Percentiles rank a stretch among this genome's conserved stretches.
phyloP scores from a whole-genome alignment of 2,329 filamentous ascomycete species.

The Sporothrix schenckii region DNA sequence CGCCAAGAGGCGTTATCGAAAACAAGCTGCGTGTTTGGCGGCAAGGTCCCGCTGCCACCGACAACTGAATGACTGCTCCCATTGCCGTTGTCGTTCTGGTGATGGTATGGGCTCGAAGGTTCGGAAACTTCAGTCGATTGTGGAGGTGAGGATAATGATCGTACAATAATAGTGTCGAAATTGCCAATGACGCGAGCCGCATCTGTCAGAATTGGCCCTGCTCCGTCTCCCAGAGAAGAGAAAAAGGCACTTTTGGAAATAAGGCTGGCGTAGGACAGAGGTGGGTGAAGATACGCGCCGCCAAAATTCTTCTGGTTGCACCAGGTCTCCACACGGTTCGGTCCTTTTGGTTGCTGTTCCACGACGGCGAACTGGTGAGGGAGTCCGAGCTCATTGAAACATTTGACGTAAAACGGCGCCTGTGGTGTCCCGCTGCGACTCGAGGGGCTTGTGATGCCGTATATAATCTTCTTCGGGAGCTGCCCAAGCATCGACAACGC shows the following conservation, averaged over 20 bases:
- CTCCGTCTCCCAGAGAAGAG: slow-evolving; percentile 52
- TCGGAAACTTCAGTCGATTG: slow-evolving; percentile 52
- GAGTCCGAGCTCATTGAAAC: slow-evolving; percentile 80
- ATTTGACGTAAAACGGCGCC: slow-evolving; percentile 84
- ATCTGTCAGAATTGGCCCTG: slow-evolving; percentile 66
- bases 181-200: slow-evolving; percentile 78
- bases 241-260: slow-evolving; percentile 59
- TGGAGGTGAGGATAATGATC: slow-evolving; percentile 50
- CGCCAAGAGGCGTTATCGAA: slow-evolving; percentile 87
- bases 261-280: slow-evolving; percentile 63
- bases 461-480: slow-evolving; percentile 76
- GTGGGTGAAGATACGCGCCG: slow-evolving; percentile 78
- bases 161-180: slow-evolving; percentile 77
- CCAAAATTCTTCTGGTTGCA: slow-evolving; percentile 76
- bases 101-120: slow-evolving; percentile 53
- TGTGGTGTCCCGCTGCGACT: slow-evolving; percentile 68
- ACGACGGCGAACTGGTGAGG: slow-evolving; percentile 78
- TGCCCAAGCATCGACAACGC: slow-evolving; percentile 78
- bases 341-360: slow-evolving; percentile 67
- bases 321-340: slow-evolving; percentile 69
- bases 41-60: slow-evolving; percentile 43
- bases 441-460: slow-evolving; percentile 73
- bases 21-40: slow-evolving; percentile 61
- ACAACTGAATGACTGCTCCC: background rate
- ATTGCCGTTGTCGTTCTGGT: slow-evolving; percentile 38